Base-by-base conservation (phyloP, 1,139 yeast genomes). In the Pichia sp. region DNA sequence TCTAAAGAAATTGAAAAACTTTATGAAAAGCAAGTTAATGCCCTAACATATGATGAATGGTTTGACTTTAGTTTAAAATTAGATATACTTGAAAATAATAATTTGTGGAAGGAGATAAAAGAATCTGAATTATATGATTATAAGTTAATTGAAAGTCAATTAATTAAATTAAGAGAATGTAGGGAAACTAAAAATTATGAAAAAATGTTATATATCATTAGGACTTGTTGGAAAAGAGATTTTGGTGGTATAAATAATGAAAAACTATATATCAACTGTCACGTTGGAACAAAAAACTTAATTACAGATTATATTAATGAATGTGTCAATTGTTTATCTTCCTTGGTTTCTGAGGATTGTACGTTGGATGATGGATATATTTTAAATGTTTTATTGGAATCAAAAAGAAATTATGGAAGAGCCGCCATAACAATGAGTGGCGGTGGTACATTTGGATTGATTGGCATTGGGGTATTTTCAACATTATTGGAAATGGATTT, bases 351-450 rank as follows among this genome's bases (percentile, higher is more conserved):
- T 34, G 68, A 66, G 8, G 67, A 72, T 2, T 80, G 81, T 13
- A 76, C 76, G 29, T 60, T 87, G 46, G 90, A 87, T 63, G 90
- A 85, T 58, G 69, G 80, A 11, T 81, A 84, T 61, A 73, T 88
- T 22, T 71, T 91, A 56, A 88, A 89, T 3, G 85, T 88, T 77
- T 73, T 93, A 46, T 80, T 87, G 39, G 96, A 91, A 65, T 89
- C 98, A 0, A 74, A 97, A 56, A 87, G 87, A 66, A 88, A 91
- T 60, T 88, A 88, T 53, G 99, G 99, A 0, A 74, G 96, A 52
- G 91, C 98, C 0, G 99, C 98, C 0, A 72, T 93, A 47, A 89
- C 95, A 33, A 75, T 93, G 49, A 85, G 96, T 47, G 99, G 99
- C 1, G 99, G 99, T 1, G 91, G 96, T 16, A 87, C 96, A 3